Evolutionary conservation across 2,329 filamentous ascomycete species (phyloP), one percentile per base, ranked within the genome.

Genomic region (Dactylellina cionopaga): DNA sequence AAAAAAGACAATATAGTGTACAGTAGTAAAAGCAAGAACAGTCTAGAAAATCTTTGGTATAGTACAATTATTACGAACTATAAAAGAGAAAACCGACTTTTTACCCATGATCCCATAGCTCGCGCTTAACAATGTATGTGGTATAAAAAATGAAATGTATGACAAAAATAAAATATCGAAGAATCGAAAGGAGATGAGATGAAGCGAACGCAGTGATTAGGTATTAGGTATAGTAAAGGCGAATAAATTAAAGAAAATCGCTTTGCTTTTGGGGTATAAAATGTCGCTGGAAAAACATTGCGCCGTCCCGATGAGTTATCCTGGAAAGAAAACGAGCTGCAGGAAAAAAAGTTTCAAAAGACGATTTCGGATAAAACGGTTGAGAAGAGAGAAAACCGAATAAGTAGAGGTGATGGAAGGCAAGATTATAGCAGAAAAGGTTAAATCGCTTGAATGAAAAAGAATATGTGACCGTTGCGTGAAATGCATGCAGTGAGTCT

Each of bases 251-350:
- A 69, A 62, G 22, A 49, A n/a, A 54, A 56, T 17, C 35, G 52
- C 51, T 59, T 63, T 64, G 58, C 58, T 64, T 71, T 71, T 65
- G 37, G 59, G 68, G 59, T 72, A 72, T 72, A 72, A 71, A 60
- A 59, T 55, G 59, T 72, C 68, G 68, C 68, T 72, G 59, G 59
- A 72, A 72, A 63, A 65, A 72, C 58, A 72, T 64, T 59, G 68
- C 59, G 59, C 68, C 68, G 68, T 72, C 68, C 68, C 68, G 68
- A 65, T 72, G 68, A 70, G 49, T 60, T 58, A 60, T 47, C 15
- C 52, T 59, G 62, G 59, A 66, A 55, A 51, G 24, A 27, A 60
- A 51, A 59, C 47, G 39, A 64, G 44, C 54, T 52, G 63, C 44
- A 59, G 54, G 54, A 59, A 70, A 62, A 41, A n/a, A n/a, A n/a